Evolutionary conservation across 2,329 filamentous ascomycete genomes (phyloP), one percentile per base, ranked within the genome.

Genomic region (Teratosphaeria nubilosa): DNA sequence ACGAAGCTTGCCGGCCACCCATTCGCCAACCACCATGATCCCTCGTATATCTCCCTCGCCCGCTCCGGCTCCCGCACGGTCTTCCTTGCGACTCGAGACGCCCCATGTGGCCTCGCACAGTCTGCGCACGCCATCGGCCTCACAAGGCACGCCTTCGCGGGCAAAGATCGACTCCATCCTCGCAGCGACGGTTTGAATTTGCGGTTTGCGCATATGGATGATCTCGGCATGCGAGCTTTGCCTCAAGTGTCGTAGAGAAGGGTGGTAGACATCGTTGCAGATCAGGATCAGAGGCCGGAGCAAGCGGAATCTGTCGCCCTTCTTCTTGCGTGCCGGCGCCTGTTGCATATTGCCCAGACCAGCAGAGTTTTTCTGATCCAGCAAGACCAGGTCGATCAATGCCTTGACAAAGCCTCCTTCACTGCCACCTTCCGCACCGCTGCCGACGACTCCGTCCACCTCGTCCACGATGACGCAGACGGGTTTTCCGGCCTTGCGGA

Each of bases 331-430:
- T 22, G 63, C 59, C 1, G 69, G 65, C 16, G 69, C 65, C 60
- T 76, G 72, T 32, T 65, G 63, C 30, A 71, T 51, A 11, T 70
- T 69, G 3, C 70, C 72, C 11, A 72, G 57, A 16, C 65, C 69
- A 41, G 68, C 73, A 1, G 78, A 80, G 66, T 96, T 96, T 75
- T 86, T 91, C 73, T 96, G 89, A 67, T 97, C 94, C 11, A 90
- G 77, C 53, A 87, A 78, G 52, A 97, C 86, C 3, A 99, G 80
- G 66, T 99, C 94, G 62, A 99, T 92, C 60, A 99, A 76, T 1
- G 94, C 94, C 70, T 91, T 96, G 73, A 99, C 86, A 64, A 99
- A 99, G 0, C 94, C 94, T 55, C 92, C 92, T 70, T 99, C 94
- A 41, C 91, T 94, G 41, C 91, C 76, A 34, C 70, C 88, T 30